These are phyloP conservation scores for Colletotrichum sp. DNA, from an alignment of 2,329 filamentous ascomycete species.

Conservation along the genomic window DNA sequence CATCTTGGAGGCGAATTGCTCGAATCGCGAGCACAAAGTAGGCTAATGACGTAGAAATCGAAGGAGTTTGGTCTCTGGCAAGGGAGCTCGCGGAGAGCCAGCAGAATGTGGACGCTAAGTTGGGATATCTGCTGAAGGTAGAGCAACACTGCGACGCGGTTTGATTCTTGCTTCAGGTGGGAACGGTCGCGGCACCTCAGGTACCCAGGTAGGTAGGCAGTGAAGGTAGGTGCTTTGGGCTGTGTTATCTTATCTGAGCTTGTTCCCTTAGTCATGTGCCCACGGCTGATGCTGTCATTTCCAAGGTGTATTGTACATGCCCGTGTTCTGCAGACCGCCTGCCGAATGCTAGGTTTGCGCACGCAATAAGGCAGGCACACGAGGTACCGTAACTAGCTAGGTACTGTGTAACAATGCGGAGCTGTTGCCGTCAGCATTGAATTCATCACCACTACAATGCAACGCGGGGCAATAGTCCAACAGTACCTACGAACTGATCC, in stretches of 20 bases:
- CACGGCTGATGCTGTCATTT: background rate
- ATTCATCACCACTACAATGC: background rate
- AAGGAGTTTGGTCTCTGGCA: background rate
- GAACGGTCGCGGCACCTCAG: background rate
- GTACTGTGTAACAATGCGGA: background rate
- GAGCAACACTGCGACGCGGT: background rate
- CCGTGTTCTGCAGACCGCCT: background rate
- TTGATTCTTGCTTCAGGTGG: background rate
- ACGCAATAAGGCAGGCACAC: background rate
- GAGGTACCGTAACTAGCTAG: background rate
- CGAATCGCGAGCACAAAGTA: background rate
- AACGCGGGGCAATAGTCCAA: background rate
- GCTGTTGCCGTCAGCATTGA: background rate
- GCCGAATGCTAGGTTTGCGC: background rate
- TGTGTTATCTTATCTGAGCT: background rate
- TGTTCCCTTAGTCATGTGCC: background rate
- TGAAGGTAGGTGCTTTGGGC: background rate
- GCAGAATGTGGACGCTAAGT: background rate
- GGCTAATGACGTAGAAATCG: slow-evolving; percentile 12
- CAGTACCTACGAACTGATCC: background rate
- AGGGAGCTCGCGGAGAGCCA: background rate
- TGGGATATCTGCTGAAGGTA: background rate
- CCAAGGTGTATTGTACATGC: background rate
- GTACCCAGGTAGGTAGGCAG: background rate
- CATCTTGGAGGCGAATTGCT: slow-evolving; percentile 55